phyloP scores from a whole-genome alignment of 768 basidiomycete species.

The Rubroboletus pulcherrimus region DNA sequence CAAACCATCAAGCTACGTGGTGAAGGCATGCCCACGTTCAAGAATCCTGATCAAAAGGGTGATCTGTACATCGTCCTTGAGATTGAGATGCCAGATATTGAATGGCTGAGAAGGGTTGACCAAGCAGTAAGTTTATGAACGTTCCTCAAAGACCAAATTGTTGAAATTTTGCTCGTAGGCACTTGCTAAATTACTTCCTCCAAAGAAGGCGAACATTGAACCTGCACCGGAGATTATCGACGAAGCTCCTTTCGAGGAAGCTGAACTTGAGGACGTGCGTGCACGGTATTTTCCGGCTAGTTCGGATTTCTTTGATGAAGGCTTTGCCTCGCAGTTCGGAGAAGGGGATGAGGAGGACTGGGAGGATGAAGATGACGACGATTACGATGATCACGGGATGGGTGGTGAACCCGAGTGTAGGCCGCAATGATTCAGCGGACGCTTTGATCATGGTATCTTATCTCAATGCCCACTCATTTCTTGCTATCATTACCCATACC shows the following conservation, averaged over 20 bases:
- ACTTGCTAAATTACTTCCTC: conserved; percentile 64
- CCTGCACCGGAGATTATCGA: conserved; percentile 71
- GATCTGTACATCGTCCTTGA: conserved; percentile 80
- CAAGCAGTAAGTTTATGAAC: conserved; percentile 40
- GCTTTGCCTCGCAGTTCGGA: conserved; percentile 66
- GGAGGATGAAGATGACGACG: conserved; percentile 69
- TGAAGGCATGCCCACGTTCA: conserved; percentile 88
- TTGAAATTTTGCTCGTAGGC: conserved; percentile 40
- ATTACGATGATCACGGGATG: conserved; percentile 39
- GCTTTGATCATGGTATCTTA: conserved; percentile 7
- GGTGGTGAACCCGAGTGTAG: conserved; percentile 56
- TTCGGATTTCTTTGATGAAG: conserved; percentile 74
- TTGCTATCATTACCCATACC: conserved; percentile 14
- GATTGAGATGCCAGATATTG: conserved; percentile 81
- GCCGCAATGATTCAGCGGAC: conserved; percentile 44
- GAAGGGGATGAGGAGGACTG: conserved; percentile 66
- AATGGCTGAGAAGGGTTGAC: conserved; percentile 73
- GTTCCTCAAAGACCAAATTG: not conserved
- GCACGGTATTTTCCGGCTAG: conserved; percentile 70
- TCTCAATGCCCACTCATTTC: conserved; percentile 9
- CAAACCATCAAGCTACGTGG: conserved; percentile 72
- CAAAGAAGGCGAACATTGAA: conserved; percentile 70
- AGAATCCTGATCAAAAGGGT: conserved; percentile 63
- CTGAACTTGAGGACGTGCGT: conserved; percentile 82
- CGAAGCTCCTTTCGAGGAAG: conserved; percentile 68